A percentile compares a stretch with the other conserved stretches of the same genome.
Evolutionary conservation across 805 yeast species (phyloP).

Genomic region (Saturnispora saitoi): DNA sequence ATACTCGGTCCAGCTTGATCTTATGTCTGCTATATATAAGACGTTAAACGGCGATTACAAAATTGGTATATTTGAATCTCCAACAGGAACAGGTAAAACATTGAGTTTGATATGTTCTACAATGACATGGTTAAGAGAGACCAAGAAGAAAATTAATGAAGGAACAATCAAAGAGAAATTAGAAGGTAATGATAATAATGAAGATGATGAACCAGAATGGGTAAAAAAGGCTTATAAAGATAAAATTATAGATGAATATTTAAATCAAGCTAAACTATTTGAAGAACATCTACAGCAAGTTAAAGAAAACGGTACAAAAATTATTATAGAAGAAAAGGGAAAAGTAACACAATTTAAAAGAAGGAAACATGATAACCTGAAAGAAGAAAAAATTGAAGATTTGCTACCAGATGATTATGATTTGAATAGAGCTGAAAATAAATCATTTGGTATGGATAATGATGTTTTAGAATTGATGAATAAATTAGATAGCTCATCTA

Average conservation of each 20-base stretch:
- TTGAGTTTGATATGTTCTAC: slow-evolving; percentile 78
- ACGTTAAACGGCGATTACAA: slow-evolving; percentile 46
- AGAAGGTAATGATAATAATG: slow-evolving; percentile 28
- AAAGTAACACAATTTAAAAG: slow-evolving; percentile 21
- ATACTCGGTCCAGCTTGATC: slow-evolving; percentile 63
- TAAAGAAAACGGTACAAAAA: slow-evolving; percentile 20
- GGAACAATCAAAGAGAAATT: slow-evolving; percentile 9
- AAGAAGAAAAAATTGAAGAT: slow-evolving; percentile 10
- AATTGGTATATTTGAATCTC: slow-evolving; percentile 81
- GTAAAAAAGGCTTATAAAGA: slow-evolving; percentile 26
- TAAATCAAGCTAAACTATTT: slow-evolving; percentile 29
- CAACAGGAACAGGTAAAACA: slow-evolving; percentile 94
- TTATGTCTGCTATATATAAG: slow-evolving; percentile 70
- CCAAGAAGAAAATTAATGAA: slow-evolving; percentile 11
- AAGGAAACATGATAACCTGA: slow-evolving; percentile 8
- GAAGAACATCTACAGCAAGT: slow-evolving; percentile 34
- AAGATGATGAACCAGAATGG: slow-evolving; percentile 38
- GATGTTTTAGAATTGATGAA: slow-evolving; percentile 44
- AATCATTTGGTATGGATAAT: slow-evolving; percentile 22
- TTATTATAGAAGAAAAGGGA: slow-evolving; percentile 19
- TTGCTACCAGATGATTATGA: slow-evolving; percentile 26
- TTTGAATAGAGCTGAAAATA: slow-evolving; percentile 22
- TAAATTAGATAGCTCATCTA: slow-evolving; percentile 29
- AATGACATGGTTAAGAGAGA: slow-evolving; percentile 60
- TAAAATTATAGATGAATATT: slow-evolving; percentile 25